Conservation (phyloP, 208 protist genomes). For the Borovskyia barvae region DNA sequence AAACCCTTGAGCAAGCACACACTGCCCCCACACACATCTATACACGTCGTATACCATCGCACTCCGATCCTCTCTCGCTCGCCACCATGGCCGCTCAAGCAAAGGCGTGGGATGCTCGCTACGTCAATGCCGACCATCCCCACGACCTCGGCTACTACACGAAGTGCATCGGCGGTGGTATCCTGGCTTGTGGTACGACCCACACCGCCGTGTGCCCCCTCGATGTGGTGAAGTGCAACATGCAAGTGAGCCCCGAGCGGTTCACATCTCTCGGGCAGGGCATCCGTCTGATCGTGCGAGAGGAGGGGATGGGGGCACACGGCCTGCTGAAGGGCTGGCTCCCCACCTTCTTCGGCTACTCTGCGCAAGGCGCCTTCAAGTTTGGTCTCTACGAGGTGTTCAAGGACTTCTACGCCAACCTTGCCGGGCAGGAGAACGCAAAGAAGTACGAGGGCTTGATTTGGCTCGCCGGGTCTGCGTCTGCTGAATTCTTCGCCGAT, state of each 20-base stretch:
- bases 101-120: slow-evolving; percentile 77
- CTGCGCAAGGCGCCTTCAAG: slow-evolving; percentile 91
- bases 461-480: slow-evolving; percentile 91
- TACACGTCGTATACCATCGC: too few relatives aligned
- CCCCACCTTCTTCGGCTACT: slow-evolving; percentile 93
- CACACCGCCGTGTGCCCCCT: slow-evolving; percentile 94
- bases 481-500: slow-evolving; percentile 97
- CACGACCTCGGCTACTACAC: slow-evolving; percentile 89
- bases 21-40: too few relatives aligned
- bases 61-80: background rate
- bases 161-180: slow-evolving; percentile 92
- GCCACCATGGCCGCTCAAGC: background rate
- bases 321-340: slow-evolving; percentile 90
- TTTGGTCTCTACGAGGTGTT: slow-evolving; percentile 96
- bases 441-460: slow-evolving; percentile 73
- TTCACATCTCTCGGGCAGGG: slow-evolving; percentile 80
- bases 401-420: slow-evolving; percentile 90
- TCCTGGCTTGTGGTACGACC: slow-evolving; percentile 93
- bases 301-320: slow-evolving; percentile 68
- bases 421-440: slow-evolving; percentile 84
- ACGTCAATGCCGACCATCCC: slow-evolving; percentile 59
- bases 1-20: too few relatives aligned
- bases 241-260: slow-evolving; percentile 91
- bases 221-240: slow-evolving; percentile 96
- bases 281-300: slow-evolving; percentile 51